Base-by-base conservation (phyloP, 2,329 filamentous ascomycete species). In the Cytospora piceae region DNA sequence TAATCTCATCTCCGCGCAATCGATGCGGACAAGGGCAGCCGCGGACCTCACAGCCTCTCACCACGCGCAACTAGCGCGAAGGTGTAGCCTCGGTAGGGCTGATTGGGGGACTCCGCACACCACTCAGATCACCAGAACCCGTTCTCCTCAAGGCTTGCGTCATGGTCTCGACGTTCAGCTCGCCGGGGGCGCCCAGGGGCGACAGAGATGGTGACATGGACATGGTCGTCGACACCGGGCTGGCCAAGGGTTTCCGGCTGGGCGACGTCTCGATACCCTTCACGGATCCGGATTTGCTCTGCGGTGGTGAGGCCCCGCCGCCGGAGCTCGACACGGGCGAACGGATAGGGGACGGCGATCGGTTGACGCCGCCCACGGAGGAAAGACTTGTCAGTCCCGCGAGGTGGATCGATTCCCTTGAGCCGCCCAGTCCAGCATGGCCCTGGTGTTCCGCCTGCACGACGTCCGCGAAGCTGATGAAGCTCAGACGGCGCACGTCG, bases 381-480 rank as follows among this genome's bases (percentile, higher is more conserved):
- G 82, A 74, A 68, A 90, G 74, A 54, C 87, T 87, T 9, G 89
- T 88, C 24, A 91, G 79, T 15, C 89, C 90, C 59, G 87, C 85
- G 66, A 90, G 79, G 74, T 93, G 88, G 64, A 91, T 82, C 63
- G 88, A 90, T 67, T 94, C 91, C 69, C 89, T 83, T 70, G 84
- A 88, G 56, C 85, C 82, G 46, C 78, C 75, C 61, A 75, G 76
- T 49, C 76, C 78, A 22, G 82, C 80, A 39, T 82, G 80, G 66
- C 88, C 85, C 72, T 94, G 91, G 72, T 94, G 91, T 75, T 95
- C 92, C 39, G 90, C 86, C 75, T 96, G 93, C 51, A 98, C 93
- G 12, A 98, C 93, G 73, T 98, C 94, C 68, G 94, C 94, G 77
- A 98, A 98, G 9, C 93, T 97, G 74, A 98, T 96, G 79, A 98